phyloP scores from a whole-genome alignment of 2,329 filamentous ascomycete species.

The Bipolaris sorokiniana region DNA sequence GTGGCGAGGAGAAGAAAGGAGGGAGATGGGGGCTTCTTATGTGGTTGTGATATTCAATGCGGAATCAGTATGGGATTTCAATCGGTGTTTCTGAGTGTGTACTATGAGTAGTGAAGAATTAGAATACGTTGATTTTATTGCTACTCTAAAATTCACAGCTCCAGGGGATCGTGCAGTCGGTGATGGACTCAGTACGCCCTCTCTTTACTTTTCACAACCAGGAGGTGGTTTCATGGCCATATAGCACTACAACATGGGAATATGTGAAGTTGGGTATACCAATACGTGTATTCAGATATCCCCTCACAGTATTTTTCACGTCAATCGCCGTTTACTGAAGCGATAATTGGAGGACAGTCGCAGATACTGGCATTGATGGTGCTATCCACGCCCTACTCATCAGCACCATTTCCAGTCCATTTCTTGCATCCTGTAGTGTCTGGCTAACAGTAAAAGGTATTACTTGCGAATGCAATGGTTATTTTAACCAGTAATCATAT shows the following conservation, averaged over 20 bases:
- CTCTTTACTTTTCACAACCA: neutral
- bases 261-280: neutral
- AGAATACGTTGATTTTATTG: neutral
- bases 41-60: neutral
- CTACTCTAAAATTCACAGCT: neutral
- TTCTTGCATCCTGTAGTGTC: no score
- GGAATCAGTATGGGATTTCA: neutral
- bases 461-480: no score
- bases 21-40: neutral
- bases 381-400: no score
- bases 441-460: no score
- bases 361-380: no score
- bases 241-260: neutral
- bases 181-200: neutral
- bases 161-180: no score
- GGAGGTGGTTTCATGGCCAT: neutral
- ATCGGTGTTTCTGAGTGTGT: neutral
- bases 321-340: neutral
- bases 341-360: neutral
- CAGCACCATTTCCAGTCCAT: no score
- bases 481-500: no score
- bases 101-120: accelerated
- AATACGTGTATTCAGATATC: neutral
- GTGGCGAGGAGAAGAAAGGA: neutral
- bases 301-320: neutral